Evolutionary conservation across 805 yeast species (phyloP), one percentile per base, ranked within the genome.

Genomic region (Scheffersomyces amazonensis): DNA sequence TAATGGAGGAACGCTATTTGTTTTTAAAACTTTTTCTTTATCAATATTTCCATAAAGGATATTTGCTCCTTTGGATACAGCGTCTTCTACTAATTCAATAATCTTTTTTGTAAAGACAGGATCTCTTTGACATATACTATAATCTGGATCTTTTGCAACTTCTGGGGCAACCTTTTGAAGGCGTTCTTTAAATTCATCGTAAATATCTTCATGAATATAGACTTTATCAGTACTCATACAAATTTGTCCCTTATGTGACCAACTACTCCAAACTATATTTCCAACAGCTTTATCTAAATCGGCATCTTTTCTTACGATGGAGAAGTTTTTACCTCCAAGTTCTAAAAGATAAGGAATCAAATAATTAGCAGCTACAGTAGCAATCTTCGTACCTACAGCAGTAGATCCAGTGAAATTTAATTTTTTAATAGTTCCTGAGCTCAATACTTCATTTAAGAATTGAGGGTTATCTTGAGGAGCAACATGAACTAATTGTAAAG

Each of bases 341-440:
- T 73, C 78, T 32, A 73, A 46, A 12, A 71, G 46, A 18, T 54
- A 53, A 1, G 78, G 77, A 41, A 69, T 71, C 15, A 67, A 46
- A 43, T 61, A 37, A 28, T 46, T 44, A 4, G 68, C 73, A 1
- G 75, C 73, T 11, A 46, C 32, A 12, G 43, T 20, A 3, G 74
- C 72, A 18, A 72, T 58, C 8, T 46, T 39, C 3, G 53, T 37
- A 1, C 78, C 78, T 2, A 64, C 66, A 10, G 38, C 47, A 1
- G 75, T 58, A 1, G 75, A 69, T 5, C 78, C 77, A 2, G 78
- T 73, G 46, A 73, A 73, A 40, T 69, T 69, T 33, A 71, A 42
- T 48, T 67, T 70, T 20, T 50, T 48, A 24, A 73, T 57, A 16
- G 35, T 20, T 6, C 44, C 41, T 37, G 65, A 46, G 4, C 49